A percentile compares a stretch with the other conserved stretches of the same genome.
phyloP scores from a whole-genome alignment of 257 asterid genomes.

The Capsicum rhomboideum region DNA sequence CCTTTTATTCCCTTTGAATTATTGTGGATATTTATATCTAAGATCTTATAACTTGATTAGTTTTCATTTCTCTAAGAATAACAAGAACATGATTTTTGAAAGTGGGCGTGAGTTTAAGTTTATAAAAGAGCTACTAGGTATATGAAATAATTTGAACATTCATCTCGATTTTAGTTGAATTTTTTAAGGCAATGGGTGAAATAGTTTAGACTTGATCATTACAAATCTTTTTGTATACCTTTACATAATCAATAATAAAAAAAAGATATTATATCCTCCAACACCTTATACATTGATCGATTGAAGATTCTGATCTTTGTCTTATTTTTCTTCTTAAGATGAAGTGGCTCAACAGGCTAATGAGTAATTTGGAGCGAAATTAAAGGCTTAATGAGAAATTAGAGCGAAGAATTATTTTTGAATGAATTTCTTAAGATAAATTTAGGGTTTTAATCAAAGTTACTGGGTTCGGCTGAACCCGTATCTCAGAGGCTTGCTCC shows the following conservation, averaged over 20 bases:
- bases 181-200: not conserved
- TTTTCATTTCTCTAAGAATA: not conserved
- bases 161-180: not conserved
- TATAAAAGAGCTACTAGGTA: not conserved
- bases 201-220: not conserved
- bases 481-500: too few species aligned
- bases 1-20: not conserved
- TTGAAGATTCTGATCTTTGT: too few species aligned
- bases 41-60: not conserved
- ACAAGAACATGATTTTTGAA: too few species aligned
- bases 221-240: not conserved
- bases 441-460: too few species aligned
- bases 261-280: too few species aligned
- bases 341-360: not conserved
- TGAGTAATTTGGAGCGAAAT: not conserved
- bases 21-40: not conserved
- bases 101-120: too few species aligned
- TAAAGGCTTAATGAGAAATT: not conserved
- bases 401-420: too few species aligned
- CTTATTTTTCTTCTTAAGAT: too few species aligned
- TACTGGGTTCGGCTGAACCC: too few species aligned
- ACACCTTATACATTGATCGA: too few species aligned
- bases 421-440: too few species aligned
- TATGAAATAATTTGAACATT: not conserved
- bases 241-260: too few species aligned